phyloP scores from a whole-genome alignment of 108 stramenopile genomes.

The Cylindrotheca closterium region DNA sequence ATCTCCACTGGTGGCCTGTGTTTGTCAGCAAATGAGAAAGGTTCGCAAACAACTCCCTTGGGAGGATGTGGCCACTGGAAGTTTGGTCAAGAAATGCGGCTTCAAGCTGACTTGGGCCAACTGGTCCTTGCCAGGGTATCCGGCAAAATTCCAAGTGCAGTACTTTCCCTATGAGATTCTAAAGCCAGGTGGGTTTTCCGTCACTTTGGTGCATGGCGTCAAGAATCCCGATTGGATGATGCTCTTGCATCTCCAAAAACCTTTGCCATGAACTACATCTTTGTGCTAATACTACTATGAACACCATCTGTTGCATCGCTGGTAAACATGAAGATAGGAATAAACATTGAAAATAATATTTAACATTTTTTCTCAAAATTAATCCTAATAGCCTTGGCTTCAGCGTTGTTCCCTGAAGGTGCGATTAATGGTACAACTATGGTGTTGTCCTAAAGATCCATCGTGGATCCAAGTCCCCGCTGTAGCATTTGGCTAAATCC shows the following conservation, averaged over 20 bases:
- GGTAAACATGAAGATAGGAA: too few species aligned
- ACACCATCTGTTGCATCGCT: neutral
- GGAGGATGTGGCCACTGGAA: slow-evolving; percentile 36
- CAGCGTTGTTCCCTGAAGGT: too few species aligned
- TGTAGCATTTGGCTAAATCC: too few species aligned
- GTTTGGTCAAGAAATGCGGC: slow-evolving; percentile 21
- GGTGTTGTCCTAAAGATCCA: too few species aligned
- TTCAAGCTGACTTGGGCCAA: slow-evolving; percentile 4
- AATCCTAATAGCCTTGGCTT: too few species aligned
- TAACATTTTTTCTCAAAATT: too few species aligned
- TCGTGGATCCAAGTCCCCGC: too few species aligned
- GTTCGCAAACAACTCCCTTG: slow-evolving; percentile 10
- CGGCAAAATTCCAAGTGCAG: neutral
- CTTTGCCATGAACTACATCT: neutral
- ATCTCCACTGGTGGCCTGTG: slow-evolving; percentile 13
- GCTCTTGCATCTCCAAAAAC: neutral
- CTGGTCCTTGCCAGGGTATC: neutral
- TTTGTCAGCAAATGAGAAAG: slow-evolving; percentile 4
- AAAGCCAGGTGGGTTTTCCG: neutral
- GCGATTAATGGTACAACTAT: too few species aligned
- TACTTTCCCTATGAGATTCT: neutral
- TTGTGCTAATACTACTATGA: neutral
- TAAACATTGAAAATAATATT: too few species aligned
- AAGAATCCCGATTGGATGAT: neutral
- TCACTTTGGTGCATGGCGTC: neutral